Conservation (phyloP, 1,139 yeast species). For the Sugiyamaella xylanicola region DNA sequence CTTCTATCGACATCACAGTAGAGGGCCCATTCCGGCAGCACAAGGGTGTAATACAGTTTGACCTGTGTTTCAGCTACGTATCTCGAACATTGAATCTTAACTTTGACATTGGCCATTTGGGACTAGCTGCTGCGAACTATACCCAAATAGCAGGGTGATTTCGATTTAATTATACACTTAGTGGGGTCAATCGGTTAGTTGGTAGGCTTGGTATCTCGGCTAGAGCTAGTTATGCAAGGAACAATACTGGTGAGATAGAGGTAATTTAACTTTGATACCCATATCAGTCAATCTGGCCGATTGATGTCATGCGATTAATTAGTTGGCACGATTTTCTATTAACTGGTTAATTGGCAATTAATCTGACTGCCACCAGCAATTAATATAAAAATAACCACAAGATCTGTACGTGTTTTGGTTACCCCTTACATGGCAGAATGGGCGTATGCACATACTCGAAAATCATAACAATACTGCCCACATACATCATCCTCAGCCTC, state of each 20-base stretch:
- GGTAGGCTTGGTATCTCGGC: neutral
- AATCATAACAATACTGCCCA: neutral
- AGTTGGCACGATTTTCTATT: neutral
- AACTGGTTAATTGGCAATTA: neutral
- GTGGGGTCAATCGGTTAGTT: neutral
- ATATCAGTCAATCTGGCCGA: too few species aligned
- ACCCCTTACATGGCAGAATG: neutral
- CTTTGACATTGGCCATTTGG: too few species aligned
- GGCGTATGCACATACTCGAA: constrained; percentile 1
- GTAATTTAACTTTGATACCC: neutral
- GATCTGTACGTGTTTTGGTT: neutral
- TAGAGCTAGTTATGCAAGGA: neutral
- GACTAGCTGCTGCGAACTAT: too few species aligned
- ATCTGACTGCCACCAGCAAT: neutral
- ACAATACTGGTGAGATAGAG: neutral
- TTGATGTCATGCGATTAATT: neutral
- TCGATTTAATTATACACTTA: too few species aligned
- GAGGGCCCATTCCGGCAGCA: neutral
- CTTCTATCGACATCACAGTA: too few species aligned
- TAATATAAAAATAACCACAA: neutral
- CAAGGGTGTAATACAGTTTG: neutral
- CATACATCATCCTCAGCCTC: neutral
- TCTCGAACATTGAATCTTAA: neutral
- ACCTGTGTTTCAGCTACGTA: neutral
- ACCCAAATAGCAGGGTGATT: too few species aligned